Evolutionary conservation across 768 basidiomycete species (phyloP).

Genomic region (Brasilioporus rufonigricans): DNA sequence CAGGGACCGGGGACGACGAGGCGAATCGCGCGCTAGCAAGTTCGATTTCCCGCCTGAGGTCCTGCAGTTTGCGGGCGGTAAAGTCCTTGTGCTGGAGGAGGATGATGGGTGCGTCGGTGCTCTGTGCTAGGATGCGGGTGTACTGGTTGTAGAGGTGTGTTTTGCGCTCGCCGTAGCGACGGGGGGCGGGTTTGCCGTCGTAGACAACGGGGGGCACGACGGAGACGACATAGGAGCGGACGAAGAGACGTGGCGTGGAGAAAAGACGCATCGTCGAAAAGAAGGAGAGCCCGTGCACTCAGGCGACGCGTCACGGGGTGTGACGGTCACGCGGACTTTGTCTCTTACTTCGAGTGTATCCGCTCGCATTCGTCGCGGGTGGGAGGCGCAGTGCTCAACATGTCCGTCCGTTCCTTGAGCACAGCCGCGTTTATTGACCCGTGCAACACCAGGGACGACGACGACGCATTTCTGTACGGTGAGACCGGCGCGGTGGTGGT

Average conservation of each 20-base stretch:
- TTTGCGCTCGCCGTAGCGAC: slow-evolving; percentile 78
- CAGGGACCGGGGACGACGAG: slow-evolving; percentile 29
- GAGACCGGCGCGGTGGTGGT: slow-evolving; percentile 39
- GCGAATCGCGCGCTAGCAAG: slow-evolving; percentile 47
- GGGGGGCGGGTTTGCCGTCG: slow-evolving; percentile 53
- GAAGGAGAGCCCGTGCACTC: slow-evolving; percentile 11
- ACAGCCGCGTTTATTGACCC: slow-evolving; percentile 26
- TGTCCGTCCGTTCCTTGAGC: slow-evolving; percentile 26
- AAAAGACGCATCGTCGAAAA: slow-evolving; percentile 7
- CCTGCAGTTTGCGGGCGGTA: slow-evolving; percentile 60
- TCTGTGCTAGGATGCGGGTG: slow-evolving; percentile 61
- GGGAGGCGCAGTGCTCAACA: slow-evolving; percentile 21
- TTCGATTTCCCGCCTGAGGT: slow-evolving; percentile 66
- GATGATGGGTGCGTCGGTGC: slow-evolving; percentile 60
- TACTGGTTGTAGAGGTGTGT: slow-evolving; percentile 80
- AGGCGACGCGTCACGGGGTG: slow-evolving; percentile 20
- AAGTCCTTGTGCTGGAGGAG: slow-evolving; percentile 81
- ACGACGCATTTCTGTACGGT: slow-evolving; percentile 80
- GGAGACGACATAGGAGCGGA: slow-evolving; percentile 56
- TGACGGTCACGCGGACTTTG: slow-evolving; percentile 25
- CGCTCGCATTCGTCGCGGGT: slow-evolving; percentile 11
- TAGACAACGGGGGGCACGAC: slow-evolving; percentile 50
- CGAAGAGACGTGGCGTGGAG: slow-evolving; percentile 13
- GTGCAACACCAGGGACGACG: slow-evolving; percentile 58
- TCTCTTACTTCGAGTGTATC: slow-evolving; percentile 21